A percentile compares a stretch with the other conserved stretches of the same genome.
Evolutionary conservation across 2,329 filamentous ascomycete species (phyloP).

Genomic region (Graphium sp.): DNA sequence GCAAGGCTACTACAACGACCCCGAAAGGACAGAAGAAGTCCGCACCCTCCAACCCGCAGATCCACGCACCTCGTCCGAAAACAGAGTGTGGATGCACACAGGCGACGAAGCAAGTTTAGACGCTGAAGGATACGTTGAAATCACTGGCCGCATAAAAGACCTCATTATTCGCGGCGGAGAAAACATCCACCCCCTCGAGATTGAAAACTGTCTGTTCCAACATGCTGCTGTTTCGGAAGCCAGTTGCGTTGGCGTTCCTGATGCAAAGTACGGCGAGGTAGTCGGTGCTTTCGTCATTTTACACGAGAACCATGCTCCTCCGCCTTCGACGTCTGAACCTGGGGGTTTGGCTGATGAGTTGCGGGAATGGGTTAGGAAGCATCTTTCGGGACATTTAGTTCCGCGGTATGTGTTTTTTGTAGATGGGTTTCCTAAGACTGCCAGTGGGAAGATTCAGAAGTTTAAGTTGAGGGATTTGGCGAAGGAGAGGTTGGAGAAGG

Average conservation of each 20-base stretch:
- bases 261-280: conserved; percentile 69
- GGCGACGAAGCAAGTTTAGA: conserved; percentile 88
- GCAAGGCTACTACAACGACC: conserved; percentile 79
- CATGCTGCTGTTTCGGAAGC: conserved; percentile 57
- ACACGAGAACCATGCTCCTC: too few species aligned
- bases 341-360: conserved; percentile 35
- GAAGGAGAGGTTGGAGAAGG: conserved; percentile 13
- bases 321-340: conserved; percentile 10
- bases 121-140: conserved; percentile 63
- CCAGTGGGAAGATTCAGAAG: conserved; percentile 94
- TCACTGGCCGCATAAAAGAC: conserved; percentile 88
- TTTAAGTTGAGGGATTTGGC: conserved; percentile 63
- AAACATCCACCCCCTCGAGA: conserved; percentile 86
- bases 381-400: conserved; percentile 58
- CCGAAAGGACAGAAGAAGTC: conserved; percentile 50
- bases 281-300: conserved; percentile 75
- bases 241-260: conserved; percentile 69
- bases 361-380: conserved; percentile 52
- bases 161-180: conserved; percentile 89
- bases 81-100: conserved; percentile 84
- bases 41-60: conserved; percentile 26
- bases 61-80: conserved; percentile 30
- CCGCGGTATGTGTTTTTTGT: conserved; percentile 86
- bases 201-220: conserved; percentile 74
- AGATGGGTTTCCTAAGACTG: conserved; percentile 78